A percentile compares a stretch with the other conserved stretches of the same genome.
phyloP scores from a whole-genome alignment of 768 basidiomycete genomes.

The Pleurotus pulmonarius region DNA sequence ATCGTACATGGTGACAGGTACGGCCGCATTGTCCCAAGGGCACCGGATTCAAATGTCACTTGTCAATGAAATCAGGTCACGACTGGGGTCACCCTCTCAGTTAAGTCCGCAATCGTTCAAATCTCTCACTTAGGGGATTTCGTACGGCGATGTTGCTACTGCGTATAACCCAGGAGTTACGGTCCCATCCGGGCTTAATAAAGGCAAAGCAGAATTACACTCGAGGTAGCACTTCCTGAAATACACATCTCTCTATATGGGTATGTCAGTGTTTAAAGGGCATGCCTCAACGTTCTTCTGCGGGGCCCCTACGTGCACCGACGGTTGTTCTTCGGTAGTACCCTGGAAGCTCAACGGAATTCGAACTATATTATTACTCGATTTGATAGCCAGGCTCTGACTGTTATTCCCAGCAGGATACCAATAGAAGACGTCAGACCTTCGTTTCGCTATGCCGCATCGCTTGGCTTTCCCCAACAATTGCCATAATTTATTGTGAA shows the following conservation, averaged over 20 bases:
- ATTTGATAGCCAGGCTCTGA: neutral
- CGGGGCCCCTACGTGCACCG: slow-evolving; percentile 4
- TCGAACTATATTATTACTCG: slow-evolving; percentile 2
- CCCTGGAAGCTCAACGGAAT: slow-evolving; percentile 9
- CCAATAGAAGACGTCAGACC: slow-evolving; percentile 1
- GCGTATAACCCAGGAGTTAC: too few relatives aligned
- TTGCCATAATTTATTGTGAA: neutral
- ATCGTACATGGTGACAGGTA: neutral
- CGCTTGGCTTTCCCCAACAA: neutral
- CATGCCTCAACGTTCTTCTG: neutral
- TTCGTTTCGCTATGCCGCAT: neutral
- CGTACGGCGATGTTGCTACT: too few relatives aligned
- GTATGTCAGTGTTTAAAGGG: neutral
- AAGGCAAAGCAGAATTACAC: too few relatives aligned
- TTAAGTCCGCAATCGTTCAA: neutral
- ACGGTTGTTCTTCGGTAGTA: slow-evolving; percentile 12
- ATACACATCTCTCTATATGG: neutral
- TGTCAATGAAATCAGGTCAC: neutral
- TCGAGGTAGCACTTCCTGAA: too few relatives aligned
- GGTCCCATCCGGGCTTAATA: too few relatives aligned
- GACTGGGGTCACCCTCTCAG: neutral
- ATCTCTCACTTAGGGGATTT: neutral
- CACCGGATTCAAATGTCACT: neutral
- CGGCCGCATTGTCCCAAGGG: neutral
- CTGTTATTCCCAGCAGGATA: neutral